phyloP scores from a whole-genome alignment of 1,139 yeast genomes.

The Scheffersomyces illinoinensis region DNA sequence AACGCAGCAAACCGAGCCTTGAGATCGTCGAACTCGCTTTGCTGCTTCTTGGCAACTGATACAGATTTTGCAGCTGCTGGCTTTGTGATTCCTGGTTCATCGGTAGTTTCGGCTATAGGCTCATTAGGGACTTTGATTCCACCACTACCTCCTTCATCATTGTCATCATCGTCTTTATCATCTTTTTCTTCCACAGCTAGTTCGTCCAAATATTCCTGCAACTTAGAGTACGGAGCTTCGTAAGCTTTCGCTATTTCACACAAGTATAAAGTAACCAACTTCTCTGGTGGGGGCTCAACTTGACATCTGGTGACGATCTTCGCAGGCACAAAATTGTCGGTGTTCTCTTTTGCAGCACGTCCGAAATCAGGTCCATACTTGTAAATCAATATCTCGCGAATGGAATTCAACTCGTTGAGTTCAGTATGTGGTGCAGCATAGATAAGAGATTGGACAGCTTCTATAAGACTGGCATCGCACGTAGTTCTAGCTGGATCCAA shows the following conservation, averaged over 20 bases:
- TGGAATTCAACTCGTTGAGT: conserved; percentile 63
- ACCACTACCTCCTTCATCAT: conserved; percentile 23
- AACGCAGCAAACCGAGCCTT: conserved; percentile 51
- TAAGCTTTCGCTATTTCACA: conserved; percentile 83
- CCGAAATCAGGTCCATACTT: conserved; percentile 68
- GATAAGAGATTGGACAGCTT: conserved; percentile 72
- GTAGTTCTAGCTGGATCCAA: conserved; percentile 36
- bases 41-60: conserved; percentile 12
- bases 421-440: conserved; percentile 75
- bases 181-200: conserved; percentile 14
- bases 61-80: conserved; percentile 12
- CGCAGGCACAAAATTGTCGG: conserved; percentile 56
- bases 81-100: conserved; percentile 16
- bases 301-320: conserved; percentile 64
- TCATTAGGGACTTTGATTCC: conserved; percentile 8
- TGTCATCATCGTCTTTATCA: conserved; percentile 14
- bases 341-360: conserved; percentile 60
- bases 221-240: conserved; percentile 68
- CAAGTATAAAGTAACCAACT: conserved; percentile 68
- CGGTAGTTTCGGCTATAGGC: conserved; percentile 15
- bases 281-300: conserved; percentile 66
- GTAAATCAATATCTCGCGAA: conserved; percentile 61
- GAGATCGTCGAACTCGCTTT: conserved; percentile 41
- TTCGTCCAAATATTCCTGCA: conserved; percentile 26
- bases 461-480: conserved; percentile 67